phyloP scores from a whole-genome alignment of 768 basidiomycete species.

The Termitomyces sp. region DNA sequence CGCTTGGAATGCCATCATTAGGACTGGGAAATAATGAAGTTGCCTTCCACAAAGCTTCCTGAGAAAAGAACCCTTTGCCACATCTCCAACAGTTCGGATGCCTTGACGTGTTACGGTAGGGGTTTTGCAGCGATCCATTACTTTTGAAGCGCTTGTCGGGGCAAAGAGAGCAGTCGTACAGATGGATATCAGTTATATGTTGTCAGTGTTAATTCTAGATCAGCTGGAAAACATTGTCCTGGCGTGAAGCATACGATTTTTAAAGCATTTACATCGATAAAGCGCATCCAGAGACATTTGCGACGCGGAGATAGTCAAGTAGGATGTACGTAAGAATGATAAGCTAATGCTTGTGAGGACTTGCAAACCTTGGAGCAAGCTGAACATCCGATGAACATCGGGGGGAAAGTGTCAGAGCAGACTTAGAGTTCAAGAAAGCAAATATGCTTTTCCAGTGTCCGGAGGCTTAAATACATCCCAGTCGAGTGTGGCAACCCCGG shows the following conservation, averaged over 20 bases:
- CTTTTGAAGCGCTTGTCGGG: not conserved
- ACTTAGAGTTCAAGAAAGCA: not conserved
- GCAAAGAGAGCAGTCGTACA: not conserved
- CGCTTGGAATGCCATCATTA: not conserved
- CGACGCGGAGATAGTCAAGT: not conserved
- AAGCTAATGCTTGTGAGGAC: not conserved
- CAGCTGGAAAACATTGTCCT: not conserved
- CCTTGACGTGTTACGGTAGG: not conserved
- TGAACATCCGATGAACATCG: not conserved
- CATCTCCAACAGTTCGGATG: not conserved
- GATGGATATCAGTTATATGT: not conserved
- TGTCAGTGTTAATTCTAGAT: not conserved
- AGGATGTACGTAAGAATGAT: not conserved
- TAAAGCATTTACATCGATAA: not conserved
- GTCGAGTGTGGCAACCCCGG: not conserved
- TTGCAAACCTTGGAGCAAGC: not conserved
- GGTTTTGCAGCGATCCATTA: not conserved
- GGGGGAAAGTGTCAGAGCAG: not conserved
- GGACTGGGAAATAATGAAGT: not conserved
- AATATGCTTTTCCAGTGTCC: not conserved
- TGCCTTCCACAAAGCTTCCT: not conserved
- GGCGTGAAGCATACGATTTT: not conserved
- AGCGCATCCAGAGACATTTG: not conserved
- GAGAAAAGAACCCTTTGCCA: not conserved
- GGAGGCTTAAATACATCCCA: not conserved